phyloP scores from a whole-genome alignment of 2,329 filamentous ascomycete species.

The Amphichorda felina region DNA sequence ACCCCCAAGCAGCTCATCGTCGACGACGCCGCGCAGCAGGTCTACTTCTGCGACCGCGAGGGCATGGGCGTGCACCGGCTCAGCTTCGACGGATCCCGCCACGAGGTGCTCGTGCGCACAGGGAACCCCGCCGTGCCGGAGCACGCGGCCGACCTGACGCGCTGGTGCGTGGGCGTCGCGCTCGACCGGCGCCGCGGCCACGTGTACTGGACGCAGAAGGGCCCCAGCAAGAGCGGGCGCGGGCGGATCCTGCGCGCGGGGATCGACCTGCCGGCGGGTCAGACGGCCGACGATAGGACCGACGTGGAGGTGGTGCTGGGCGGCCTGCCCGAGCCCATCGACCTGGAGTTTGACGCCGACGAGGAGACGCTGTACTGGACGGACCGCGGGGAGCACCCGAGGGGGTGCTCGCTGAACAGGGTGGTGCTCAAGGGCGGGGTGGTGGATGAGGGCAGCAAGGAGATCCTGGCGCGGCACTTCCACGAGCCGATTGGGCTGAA shows the following conservation, averaged over 20 bases:
- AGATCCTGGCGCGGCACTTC: no score
- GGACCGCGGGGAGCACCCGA: conserved; percentile 43
- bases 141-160: conserved; percentile 16
- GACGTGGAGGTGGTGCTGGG: conserved; percentile 30
- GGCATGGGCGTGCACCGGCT: conserved; percentile 26
- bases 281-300: conserved; percentile 19
- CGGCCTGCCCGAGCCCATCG: conserved; percentile 41
- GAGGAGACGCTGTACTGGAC: conserved; percentile 43
- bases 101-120: conserved; percentile 26
- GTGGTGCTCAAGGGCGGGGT: no score
- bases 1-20: conserved; percentile 34
- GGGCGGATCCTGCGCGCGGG: conserved; percentile 41
- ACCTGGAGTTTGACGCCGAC: conserved; percentile 39
- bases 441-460: no score
- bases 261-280: conserved; percentile 24
- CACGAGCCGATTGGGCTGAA: no score
- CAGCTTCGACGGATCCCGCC: conserved; percentile 23
- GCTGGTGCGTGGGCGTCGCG: conserved; percentile 45
- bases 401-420: conserved; percentile 44
- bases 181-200: conserved; percentile 27
- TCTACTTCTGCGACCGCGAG: conserved; percentile 33
- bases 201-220: conserved; percentile 52
- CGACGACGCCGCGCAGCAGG: conserved; percentile 13
- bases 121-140: conserved; percentile 12
- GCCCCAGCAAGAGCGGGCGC: conserved; percentile 32